Percentiles rank a stretch among this genome's conserved stretches.
Evolutionary conservation across 1,284 basidiomycete species (phyloP).

Genomic region (Boletellus sp.): DNA sequence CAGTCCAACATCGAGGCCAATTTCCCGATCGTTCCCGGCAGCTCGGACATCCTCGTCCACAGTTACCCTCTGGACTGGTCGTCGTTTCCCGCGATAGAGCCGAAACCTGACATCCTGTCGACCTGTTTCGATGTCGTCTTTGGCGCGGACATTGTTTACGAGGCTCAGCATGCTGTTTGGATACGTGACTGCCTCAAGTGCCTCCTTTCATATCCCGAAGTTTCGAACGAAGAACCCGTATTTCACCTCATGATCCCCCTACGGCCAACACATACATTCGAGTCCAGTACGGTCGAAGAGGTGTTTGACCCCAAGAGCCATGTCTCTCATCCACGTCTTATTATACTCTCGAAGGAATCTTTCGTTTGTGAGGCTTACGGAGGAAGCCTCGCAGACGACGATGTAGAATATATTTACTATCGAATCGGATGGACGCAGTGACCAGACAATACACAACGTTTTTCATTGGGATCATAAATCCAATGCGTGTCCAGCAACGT

Average conservation of each 20-base stretch:
- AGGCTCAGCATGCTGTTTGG: slow-evolving; percentile 63
- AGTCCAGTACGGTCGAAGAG: slow-evolving; percentile 55
- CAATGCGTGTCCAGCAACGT: background rate
- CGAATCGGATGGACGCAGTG: slow-evolving; percentile 54
- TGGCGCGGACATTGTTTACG: slow-evolving; percentile 78
- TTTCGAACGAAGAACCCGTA: slow-evolving; percentile 12
- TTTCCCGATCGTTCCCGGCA: slow-evolving; percentile 33
- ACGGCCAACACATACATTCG: slow-evolving; percentile 58
- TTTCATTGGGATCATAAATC: background rate
- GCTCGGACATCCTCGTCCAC: slow-evolving; percentile 10
- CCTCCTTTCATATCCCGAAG: slow-evolving; percentile 48
- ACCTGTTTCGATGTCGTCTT: slow-evolving; percentile 63
- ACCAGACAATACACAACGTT: background rate
- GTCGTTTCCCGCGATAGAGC: slow-evolving; percentile 33
- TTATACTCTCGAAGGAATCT: slow-evolving; percentile 48
- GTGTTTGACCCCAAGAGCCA: slow-evolving; percentile 42
- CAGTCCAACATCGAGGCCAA: slow-evolving; percentile 63
- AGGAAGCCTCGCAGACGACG: slow-evolving; percentile 34
- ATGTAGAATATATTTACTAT: slow-evolving; percentile 64
- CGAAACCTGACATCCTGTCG: slow-evolving; percentile 19
- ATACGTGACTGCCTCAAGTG: slow-evolving; percentile 54
- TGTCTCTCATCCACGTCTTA: slow-evolving; percentile 29
- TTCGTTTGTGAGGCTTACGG: slow-evolving; percentile 52
- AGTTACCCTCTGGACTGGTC: slow-evolving; percentile 63
- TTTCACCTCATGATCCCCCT: slow-evolving; percentile 79